Percentiles rank a stretch among this genome's conserved stretches.
Evolutionary conservation across 768 basidiomycete species (phyloP).

Genomic region (Termitomyces sp.): DNA sequence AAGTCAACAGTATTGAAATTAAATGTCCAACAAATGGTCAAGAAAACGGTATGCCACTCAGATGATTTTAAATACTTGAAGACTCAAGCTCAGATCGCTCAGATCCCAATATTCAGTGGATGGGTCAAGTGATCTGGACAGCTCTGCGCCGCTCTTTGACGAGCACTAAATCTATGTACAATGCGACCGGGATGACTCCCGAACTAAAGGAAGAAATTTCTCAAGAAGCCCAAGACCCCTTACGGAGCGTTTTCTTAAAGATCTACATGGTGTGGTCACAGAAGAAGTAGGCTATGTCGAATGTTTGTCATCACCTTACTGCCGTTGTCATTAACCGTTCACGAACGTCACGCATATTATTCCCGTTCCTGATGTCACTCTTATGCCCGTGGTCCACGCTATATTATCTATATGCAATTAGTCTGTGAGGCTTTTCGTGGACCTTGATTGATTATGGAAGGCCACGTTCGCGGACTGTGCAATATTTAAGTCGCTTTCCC

Average conservation of each 20-base stretch:
- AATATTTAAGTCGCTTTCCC: background rate
- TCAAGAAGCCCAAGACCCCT: conserved; percentile 4
- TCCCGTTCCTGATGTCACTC: background rate
- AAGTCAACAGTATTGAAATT: background rate
- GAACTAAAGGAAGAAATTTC: background rate
- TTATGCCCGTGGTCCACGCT: background rate
- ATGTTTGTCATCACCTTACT: background rate
- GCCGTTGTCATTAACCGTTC: background rate
- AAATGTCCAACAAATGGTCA: background rate
- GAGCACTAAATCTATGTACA: background rate
- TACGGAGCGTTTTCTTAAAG: background rate
- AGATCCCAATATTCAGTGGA: background rate
- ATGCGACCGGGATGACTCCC: conserved; percentile 1
- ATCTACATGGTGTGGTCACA: conserved; percentile 6
- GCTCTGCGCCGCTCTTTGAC: background rate
- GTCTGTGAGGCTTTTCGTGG: background rate
- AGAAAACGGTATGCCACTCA: conserved; percentile 1
- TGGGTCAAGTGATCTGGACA: background rate
- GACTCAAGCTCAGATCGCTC: background rate
- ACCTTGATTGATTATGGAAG: background rate
- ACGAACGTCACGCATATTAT: background rate
- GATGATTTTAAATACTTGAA: background rate
- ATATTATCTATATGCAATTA: background rate
- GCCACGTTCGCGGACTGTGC: background rate
- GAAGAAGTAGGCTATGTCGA: background rate